Evolutionary conservation across 495 filamentous ascomycete genomes (phyloP).

Genomic region (Penicillium roqueforti): DNA sequence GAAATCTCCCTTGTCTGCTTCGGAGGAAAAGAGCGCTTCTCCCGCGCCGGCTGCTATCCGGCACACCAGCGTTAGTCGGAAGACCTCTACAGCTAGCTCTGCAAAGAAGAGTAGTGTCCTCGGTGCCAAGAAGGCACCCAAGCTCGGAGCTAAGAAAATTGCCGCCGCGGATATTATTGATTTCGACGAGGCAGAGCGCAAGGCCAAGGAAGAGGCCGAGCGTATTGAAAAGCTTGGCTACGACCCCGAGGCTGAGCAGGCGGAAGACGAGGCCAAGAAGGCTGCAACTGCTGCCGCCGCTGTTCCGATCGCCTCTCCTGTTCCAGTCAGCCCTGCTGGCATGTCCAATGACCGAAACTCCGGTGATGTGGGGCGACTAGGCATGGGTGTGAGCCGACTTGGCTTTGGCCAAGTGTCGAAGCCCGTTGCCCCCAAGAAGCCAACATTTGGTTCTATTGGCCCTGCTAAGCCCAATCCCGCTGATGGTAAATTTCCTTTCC

Average conservation of each 20-base stretch:
- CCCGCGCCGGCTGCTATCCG: slow-evolving; percentile 59
- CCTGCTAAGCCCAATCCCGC: slow-evolving; percentile 51
- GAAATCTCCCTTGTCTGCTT: slow-evolving; percentile 72
- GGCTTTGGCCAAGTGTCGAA: slow-evolving; percentile 84
- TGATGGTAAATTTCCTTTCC: slow-evolving; percentile 57
- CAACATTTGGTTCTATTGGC: slow-evolving; percentile 84
- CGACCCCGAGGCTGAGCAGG: slow-evolving; percentile 82
- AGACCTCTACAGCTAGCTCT: slow-evolving; percentile 53
- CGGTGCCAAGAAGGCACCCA: slow-evolving; percentile 80
- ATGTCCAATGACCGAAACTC: slow-evolving; percentile 53
- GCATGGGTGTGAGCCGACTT: slow-evolving; percentile 82
- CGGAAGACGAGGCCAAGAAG: slow-evolving; percentile 52
- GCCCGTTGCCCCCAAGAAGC: slow-evolving; percentile 63
- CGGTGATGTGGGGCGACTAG: slow-evolving; percentile 81
- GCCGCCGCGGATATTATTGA: slow-evolving; percentile 70
- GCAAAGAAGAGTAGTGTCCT: slow-evolving; percentile 79
- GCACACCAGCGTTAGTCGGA: slow-evolving; percentile 72
- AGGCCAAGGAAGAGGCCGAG: slow-evolving; percentile 96
- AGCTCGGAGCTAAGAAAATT: slow-evolving; percentile 91
- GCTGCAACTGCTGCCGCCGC: slow-evolving; percentile 46
- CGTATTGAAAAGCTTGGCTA: slow-evolving; percentile 98
- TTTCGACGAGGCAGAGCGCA: slow-evolving; percentile 95
- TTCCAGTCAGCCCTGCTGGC: slow-evolving; percentile 63
- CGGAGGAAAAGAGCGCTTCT: slow-evolving; percentile 46
- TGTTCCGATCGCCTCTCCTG: slow-evolving; percentile 62